Evolutionary conservation across 768 basidiomycete species (phyloP).

Genomic region (Cyclocybe aegerita): DNA sequence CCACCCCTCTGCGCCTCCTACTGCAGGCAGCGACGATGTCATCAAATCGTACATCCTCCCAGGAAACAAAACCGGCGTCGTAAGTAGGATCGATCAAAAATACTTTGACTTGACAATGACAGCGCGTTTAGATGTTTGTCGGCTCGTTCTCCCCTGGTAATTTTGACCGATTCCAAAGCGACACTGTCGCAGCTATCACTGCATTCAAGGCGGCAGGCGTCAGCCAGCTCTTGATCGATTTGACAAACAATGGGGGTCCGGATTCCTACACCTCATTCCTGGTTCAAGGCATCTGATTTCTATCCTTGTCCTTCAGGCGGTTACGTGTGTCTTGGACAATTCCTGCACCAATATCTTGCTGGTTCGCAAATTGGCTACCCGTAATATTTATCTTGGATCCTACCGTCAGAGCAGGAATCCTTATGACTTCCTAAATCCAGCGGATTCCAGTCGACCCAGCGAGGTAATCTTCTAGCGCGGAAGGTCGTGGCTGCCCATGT

Average conservation of each 20-base stretch:
- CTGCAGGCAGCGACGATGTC: constrained; percentile 47
- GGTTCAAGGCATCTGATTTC: not conserved
- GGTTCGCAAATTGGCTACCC: constrained; percentile 49
- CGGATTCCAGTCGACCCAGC: constrained; percentile 54
- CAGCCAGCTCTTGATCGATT: constrained; percentile 52
- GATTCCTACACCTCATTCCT: not conserved
- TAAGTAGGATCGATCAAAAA: constrained; percentile 25
- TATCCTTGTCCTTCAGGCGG: constrained; percentile 40
- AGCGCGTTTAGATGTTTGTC: constrained; percentile 48
- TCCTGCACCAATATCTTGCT: constrained; percentile 56
- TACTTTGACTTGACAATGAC: too few species aligned
- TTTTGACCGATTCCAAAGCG: constrained; percentile 50
- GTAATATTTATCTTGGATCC: constrained; percentile 23
- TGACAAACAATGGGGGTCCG: constrained; percentile 64
- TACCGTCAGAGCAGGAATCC: not conserved
- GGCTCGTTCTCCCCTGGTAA: constrained; percentile 53
- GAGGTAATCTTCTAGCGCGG: constrained; percentile 57
- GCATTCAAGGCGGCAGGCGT: constrained; percentile 49
- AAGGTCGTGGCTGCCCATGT: constrained; percentile 58
- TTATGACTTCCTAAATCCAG: constrained; percentile 24
- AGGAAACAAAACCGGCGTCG: constrained; percentile 58
- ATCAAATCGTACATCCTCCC: constrained; percentile 58
- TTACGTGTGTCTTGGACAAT: constrained; percentile 60
- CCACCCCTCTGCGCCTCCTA: constrained; percentile 43
- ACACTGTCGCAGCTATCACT: constrained; percentile 43